These are phyloP conservation scores for Fusarium siculi DNA, from an alignment of 2,329 filamentous ascomycete species.

Conservation along the genomic window DNA sequence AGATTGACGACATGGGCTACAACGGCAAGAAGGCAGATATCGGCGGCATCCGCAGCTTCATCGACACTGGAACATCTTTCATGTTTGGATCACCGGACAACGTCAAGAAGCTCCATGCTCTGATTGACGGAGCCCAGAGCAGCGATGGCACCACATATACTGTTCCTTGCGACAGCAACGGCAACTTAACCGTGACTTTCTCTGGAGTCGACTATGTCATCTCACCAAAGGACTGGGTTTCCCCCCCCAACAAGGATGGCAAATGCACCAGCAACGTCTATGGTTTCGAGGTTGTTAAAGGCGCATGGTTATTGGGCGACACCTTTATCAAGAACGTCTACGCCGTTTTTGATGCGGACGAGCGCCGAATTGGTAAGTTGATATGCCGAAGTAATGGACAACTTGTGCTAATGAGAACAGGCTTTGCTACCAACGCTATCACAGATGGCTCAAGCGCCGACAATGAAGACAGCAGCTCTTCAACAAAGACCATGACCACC, in stretches of 20 bases:
- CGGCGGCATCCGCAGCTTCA: slow-evolving; percentile 70
- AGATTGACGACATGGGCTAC: slow-evolving; percentile 72
- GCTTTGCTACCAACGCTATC: slow-evolving; percentile 38
- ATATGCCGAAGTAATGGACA: background rate
- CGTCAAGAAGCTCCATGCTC: slow-evolving; percentile 73
- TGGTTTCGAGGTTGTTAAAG: slow-evolving; percentile 73
- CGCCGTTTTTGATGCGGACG: slow-evolving; percentile 81
- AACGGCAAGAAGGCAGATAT: slow-evolving; percentile 68
- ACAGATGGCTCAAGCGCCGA: slow-evolving; percentile 10
- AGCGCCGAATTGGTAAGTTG: slow-evolving; percentile 68
- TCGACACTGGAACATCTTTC: slow-evolving; percentile 87
- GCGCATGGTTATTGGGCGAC: slow-evolving; percentile 83
- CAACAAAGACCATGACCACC: slow-evolving; percentile 17
- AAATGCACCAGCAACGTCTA: slow-evolving; percentile 78
- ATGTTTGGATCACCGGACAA: slow-evolving; percentile 76
- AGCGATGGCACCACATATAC: slow-evolving; percentile 71
- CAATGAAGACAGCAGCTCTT: slow-evolving; percentile 11
- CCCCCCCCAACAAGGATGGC: slow-evolving; percentile 55
- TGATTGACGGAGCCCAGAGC: slow-evolving; percentile 70
- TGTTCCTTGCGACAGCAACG: slow-evolving; percentile 76
- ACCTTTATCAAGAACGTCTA: slow-evolving; percentile 93
- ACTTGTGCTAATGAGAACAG: slow-evolving; percentile 25
- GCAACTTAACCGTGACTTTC: slow-evolving; percentile 72
- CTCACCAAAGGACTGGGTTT: slow-evolving; percentile 77
- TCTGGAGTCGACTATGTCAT: slow-evolving; percentile 74